These are phyloP conservation scores for Aspergillus nomiae DNA, from an alignment of 2,329 filamentous ascomycete genomes.

Conservation along the genomic window DNA sequence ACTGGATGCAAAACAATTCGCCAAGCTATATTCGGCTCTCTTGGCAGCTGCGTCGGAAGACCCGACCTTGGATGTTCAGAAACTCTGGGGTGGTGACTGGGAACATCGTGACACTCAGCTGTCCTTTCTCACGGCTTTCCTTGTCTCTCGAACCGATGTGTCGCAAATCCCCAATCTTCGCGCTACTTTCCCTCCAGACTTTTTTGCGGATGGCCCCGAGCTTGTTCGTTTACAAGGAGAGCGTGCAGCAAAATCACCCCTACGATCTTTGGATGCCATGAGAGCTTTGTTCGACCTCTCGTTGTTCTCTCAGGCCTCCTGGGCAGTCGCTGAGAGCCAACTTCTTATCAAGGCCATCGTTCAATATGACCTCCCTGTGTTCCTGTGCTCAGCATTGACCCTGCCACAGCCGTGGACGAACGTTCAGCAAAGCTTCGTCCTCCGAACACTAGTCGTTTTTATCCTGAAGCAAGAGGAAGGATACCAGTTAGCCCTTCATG, in stretches of 20 bases:
- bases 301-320: constrained; percentile 59
- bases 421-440: constrained; percentile 52
- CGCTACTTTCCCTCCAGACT: constrained; percentile 69
- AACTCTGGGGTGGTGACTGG: constrained; percentile 88
- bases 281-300: constrained; percentile 66
- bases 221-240: constrained; percentile 62
- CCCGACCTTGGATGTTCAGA: constrained; percentile 76
- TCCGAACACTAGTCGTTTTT: constrained; percentile 72
- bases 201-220: constrained; percentile 63
- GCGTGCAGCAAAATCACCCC: constrained; percentile 76
- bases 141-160: constrained; percentile 77
- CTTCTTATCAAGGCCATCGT: constrained; percentile 63
- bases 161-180: constrained; percentile 81
- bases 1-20: constrained; percentile 77
- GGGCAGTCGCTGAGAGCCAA: constrained; percentile 57
- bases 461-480: constrained; percentile 75
- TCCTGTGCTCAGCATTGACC: constrained; percentile 52
- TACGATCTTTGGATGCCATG: constrained; percentile 85
- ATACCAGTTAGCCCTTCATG: constrained; percentile 86
- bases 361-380: constrained; percentile 54
- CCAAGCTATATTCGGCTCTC: constrained; percentile 77
- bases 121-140: constrained; percentile 88
- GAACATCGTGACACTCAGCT: constrained; percentile 82
- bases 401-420: constrained; percentile 53
- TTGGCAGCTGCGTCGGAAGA: constrained; percentile 68